These are phyloP conservation scores for Akebia trifoliata DNA, from an alignment of 164 flowering plant genomes.

Conservation along the genomic window DNA sequence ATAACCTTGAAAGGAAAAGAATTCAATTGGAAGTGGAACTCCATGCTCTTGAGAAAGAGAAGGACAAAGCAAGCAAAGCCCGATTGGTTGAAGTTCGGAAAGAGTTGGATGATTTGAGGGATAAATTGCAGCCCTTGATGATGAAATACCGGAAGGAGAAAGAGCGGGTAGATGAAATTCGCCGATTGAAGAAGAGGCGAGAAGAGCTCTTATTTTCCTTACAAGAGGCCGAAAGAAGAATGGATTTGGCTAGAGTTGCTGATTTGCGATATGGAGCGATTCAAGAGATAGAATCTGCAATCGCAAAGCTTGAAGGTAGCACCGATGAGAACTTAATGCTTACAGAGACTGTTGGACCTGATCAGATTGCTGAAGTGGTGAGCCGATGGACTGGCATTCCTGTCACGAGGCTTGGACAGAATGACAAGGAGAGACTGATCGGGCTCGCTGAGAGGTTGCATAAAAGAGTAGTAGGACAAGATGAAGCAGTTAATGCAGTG, in stretches of 20 bases:
- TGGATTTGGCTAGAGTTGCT: conserved; percentile 81
- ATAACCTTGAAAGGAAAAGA: conserved; percentile 63
- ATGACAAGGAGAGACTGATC: conserved; percentile 61
- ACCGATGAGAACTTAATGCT: conserved; percentile 50
- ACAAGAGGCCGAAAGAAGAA: conserved; percentile 86
- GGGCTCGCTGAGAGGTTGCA: conserved; percentile 73
- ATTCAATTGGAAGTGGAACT: conserved; percentile 69
- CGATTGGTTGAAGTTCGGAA: conserved; percentile 56
- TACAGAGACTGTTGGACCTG: conserved; percentile 74
- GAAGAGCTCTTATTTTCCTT: conserved; percentile 60
- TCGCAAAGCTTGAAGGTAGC: conserved; percentile 49
- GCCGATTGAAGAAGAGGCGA: conserved; percentile 64
- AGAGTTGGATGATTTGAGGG: conserved; percentile 68
- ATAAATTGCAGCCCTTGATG: conserved; percentile 69
- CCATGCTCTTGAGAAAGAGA: conserved; percentile 78
- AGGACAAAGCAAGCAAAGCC: conserved; percentile 81
- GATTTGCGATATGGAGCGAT: conserved; percentile 71
- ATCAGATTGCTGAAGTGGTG: conserved; percentile 77
- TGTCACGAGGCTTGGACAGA: conserved; percentile 65
- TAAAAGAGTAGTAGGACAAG: conserved; percentile 80
- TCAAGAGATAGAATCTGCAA: conserved; percentile 62
- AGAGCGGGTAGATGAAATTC: conserved; percentile 71
- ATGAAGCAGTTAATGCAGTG: conserved; percentile 73
- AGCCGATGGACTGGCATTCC: conserved; percentile 91
- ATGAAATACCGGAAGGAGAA: conserved; percentile 86